A percentile compares a stretch with the other conserved stretches of the same genome.
These are phyloP conservation scores for Pyrenula aspistea DNA, from an alignment of 495 filamentous ascomycete species.

Conservation along the genomic window DNA sequence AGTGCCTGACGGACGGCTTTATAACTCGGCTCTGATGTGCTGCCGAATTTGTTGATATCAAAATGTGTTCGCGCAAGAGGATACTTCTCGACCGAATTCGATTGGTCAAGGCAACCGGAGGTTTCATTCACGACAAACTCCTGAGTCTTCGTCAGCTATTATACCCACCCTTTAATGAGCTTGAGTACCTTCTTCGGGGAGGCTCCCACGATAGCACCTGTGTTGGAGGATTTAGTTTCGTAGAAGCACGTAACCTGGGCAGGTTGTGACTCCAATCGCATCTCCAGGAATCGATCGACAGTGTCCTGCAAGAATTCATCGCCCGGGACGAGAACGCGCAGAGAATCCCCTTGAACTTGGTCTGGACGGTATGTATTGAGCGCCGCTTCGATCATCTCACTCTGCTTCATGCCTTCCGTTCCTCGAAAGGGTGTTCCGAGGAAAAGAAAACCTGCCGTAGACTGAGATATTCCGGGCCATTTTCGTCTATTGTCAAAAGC, in stretches of 20 bases:
- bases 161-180: no score
- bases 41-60: not conserved
- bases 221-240: not conserved
- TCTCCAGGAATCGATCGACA: not conserved
- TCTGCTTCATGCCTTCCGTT: not conserved
- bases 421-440: not conserved
- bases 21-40: no score
- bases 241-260: not conserved
- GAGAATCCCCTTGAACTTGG: not conserved
- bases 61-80: not conserved
- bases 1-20: no score
- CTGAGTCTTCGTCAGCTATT: no score
- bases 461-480: not conserved
- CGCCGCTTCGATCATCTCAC: not conserved
- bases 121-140: not conserved
- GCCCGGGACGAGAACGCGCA: not conserved
- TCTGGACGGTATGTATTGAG: not conserved
- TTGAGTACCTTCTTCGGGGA: not conserved
- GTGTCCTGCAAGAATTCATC: not conserved
- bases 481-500: not conserved
- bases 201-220: not conserved
- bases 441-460: not conserved
- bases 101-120: not conserved
- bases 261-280: not conserved
- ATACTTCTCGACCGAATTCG: not conserved